Percentiles rank a stretch among this genome's conserved stretches.
These are phyloP conservation scores for Halophytophthora polymorphica DNA, from an alignment of 352 stramenopile genomes.

Conservation along the genomic window DNA sequence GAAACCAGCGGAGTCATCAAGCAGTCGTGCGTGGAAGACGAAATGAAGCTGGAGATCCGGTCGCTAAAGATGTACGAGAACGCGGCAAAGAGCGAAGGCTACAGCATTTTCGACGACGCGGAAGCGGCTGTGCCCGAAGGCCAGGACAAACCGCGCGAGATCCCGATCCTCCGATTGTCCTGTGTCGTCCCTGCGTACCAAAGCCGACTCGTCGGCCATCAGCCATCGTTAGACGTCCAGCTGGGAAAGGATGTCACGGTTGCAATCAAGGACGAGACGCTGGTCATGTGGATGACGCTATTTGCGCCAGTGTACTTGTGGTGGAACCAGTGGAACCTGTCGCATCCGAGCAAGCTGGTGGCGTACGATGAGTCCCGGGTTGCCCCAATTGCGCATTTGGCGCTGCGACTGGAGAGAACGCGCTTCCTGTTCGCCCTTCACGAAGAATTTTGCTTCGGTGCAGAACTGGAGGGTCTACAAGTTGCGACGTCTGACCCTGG, in stretches of 20 bases:
- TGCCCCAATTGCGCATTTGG: constrained; percentile 64
- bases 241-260: constrained; percentile 52
- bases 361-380: constrained; percentile 46
- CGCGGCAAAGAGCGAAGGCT: constrained; percentile 20
- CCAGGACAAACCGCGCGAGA: constrained; percentile 7
- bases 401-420: constrained; percentile 41
- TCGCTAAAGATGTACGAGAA: constrained; percentile 62
- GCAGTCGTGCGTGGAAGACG: constrained; percentile 84
- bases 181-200: constrained; percentile 79
- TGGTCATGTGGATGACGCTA: constrained; percentile 77
- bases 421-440: constrained; percentile 58
- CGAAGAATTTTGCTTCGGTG: constrained; percentile 57
- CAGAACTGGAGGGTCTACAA: constrained; percentile 31
- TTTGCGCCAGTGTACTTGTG: constrained; percentile 78
- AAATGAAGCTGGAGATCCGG: constrained; percentile 62
- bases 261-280: constrained; percentile 68
- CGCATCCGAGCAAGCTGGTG: constrained; percentile 58
- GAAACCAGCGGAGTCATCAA: constrained; percentile 50
- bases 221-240: constrained; percentile 49
- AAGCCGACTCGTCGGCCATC: constrained; percentile 73
- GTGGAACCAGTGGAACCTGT: constrained; percentile 82
- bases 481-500: constrained; percentile 36
- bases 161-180: constrained; percentile 46
- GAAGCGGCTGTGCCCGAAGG: constrained; percentile 5
- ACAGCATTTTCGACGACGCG: constrained; percentile 40